phyloP scores from a whole-genome alignment of 768 basidiomycete species.

The Lactarius quietus region DNA sequence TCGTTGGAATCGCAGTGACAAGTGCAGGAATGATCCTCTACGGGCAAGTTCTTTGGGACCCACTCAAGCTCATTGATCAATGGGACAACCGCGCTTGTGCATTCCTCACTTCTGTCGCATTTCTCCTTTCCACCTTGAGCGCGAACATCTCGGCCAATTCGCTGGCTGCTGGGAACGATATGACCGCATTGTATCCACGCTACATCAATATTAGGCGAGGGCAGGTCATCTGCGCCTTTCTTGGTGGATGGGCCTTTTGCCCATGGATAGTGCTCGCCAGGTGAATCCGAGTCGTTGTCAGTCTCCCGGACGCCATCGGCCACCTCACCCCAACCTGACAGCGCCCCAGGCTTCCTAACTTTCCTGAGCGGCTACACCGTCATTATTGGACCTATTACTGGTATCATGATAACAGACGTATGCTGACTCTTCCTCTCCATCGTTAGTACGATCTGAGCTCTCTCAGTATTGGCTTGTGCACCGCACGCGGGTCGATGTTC shows the following conservation, averaged over 20 bases:
- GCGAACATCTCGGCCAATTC: slow-evolving; percentile 75
- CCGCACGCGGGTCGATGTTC: slow-evolving; percentile 67
- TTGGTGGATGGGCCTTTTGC: slow-evolving; percentile 83
- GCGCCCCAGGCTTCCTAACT: slow-evolving; percentile 61
- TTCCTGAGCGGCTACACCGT: slow-evolving; percentile 86
- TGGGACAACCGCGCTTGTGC: slow-evolving; percentile 86
- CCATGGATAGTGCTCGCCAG: slow-evolving; percentile 81
- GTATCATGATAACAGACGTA: slow-evolving; percentile 61
- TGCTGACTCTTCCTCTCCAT: slow-evolving; percentile 28
- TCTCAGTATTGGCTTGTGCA: slow-evolving; percentile 76
- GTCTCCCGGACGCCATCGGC: slow-evolving; percentile 19
- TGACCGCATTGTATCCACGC: slow-evolving; percentile 68
- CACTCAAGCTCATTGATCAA: slow-evolving; percentile 64
- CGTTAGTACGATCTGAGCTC: neutral
- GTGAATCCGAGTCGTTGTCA: slow-evolving; percentile 35
- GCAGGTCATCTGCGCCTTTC: slow-evolving; percentile 65
- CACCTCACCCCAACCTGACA: slow-evolving; percentile 10
- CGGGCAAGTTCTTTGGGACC: slow-evolving; percentile 67
- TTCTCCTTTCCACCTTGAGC: slow-evolving; percentile 67
- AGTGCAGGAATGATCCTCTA: slow-evolving; percentile 72
- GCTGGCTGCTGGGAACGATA: slow-evolving; percentile 74
- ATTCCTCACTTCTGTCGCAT: slow-evolving; percentile 78
- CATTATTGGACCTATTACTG: slow-evolving; percentile 82
- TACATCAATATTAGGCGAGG: slow-evolving; percentile 83
- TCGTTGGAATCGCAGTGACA: slow-evolving; percentile 79